A percentile compares a stretch with the other conserved stretches of the same genome.
These are phyloP conservation scores for Pseudonitzschia multiseries DNA, from an alignment of 108 stramenopile species.

Conservation along the genomic window DNA sequence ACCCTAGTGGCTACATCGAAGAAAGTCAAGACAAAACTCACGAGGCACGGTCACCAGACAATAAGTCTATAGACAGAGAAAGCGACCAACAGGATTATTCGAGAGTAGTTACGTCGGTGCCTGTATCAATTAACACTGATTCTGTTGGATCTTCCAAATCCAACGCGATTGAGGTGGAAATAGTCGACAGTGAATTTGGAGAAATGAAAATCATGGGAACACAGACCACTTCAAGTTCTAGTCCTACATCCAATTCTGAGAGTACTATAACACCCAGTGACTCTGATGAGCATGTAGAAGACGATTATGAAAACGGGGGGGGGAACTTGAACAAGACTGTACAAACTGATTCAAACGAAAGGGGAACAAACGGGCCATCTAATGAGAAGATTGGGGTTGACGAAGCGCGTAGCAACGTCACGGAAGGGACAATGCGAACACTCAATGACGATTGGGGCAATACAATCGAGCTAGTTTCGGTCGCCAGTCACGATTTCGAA, in stretches of 20 bases:
- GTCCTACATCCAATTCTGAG: slow-evolving; percentile 6
- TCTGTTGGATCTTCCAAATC: not conserved
- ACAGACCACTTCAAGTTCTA: not conserved
- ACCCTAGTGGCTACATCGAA: not conserved
- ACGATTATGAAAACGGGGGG: not conserved
- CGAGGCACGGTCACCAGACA: not conserved
- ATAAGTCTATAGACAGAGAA: not conserved
- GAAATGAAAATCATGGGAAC: slow-evolving; percentile 1
- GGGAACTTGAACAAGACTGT: not conserved
- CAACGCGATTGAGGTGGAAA: not conserved
- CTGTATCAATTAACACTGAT: not conserved
- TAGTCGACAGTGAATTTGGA: not conserved
- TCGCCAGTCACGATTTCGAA: slow-evolving; percentile 27
- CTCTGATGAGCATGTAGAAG: not conserved
- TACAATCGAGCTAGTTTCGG: slow-evolving; percentile 24
- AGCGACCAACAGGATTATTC: not conserved
- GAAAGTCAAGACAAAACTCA: not conserved
- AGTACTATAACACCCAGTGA: not conserved
- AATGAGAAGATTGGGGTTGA: slow-evolving; percentile 3
- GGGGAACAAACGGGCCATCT: not conserved
- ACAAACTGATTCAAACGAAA: too few relatives aligned
- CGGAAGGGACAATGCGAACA: not conserved
- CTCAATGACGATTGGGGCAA: not conserved
- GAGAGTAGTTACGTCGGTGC: not conserved
- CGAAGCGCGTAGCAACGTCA: not conserved